These are phyloP conservation scores for Kodamaea ohmeri DNA, from an alignment of 1,139 yeast species.

Conservation along the genomic window DNA sequence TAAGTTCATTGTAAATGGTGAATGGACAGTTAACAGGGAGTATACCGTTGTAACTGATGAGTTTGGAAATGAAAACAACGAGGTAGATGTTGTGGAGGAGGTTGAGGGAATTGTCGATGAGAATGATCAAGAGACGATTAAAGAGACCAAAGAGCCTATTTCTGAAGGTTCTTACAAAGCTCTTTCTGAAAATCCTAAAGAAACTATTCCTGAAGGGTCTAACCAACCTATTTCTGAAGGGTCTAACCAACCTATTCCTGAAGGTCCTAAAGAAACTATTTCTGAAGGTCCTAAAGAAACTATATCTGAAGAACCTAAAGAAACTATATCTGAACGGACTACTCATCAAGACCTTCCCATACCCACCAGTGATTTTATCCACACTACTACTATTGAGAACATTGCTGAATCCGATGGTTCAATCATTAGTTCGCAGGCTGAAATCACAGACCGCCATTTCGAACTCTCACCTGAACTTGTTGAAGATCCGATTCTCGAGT, in stretches of 20 bases:
- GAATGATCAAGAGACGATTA: neutral
- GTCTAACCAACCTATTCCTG: no score
- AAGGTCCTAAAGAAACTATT: no score
- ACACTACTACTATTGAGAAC: neutral
- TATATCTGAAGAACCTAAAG: no score
- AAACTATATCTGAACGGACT: no score
- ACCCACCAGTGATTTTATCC: neutral
- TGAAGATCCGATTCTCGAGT: conserved; percentile 4
- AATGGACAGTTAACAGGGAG: conserved; percentile 31
- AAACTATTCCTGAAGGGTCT: no score
- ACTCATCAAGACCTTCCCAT: no score
- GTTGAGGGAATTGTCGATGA: neutral
- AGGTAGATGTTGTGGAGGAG: conserved; percentile 14
- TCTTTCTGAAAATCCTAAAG: no score
- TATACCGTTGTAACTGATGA: conserved; percentile 32
- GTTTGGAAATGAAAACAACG: conserved; percentile 40
- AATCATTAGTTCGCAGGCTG: no score
- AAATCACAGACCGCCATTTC: no score
- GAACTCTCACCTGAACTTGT: conserved; percentile 1
- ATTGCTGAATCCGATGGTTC: neutral
- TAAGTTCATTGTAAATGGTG: conserved; percentile 38
- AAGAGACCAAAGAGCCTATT: neutral
- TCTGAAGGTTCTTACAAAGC: neutral
- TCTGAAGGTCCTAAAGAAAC: no score
- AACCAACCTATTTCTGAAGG: no score